These are phyloP conservation scores for Nicotiana sylvestris DNA, from an alignment of 257 asterid genomes.

Conservation along the genomic window DNA sequence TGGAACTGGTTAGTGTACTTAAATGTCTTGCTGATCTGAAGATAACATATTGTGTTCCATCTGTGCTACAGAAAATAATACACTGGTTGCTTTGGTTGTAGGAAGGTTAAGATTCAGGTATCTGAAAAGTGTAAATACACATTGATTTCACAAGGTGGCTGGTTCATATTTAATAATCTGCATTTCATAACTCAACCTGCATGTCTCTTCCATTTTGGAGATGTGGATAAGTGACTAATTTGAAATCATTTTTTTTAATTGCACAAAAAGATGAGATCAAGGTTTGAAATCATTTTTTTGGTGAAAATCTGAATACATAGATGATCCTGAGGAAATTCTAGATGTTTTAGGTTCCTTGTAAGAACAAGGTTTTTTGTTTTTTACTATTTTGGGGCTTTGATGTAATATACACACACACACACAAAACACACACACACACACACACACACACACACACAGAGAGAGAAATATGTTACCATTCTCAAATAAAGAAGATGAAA, in stretches of 20 bases:
- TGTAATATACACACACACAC: too few relatives aligned
- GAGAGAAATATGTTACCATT: too few relatives aligned
- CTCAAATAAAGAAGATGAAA: background rate
- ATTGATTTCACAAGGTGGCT: background rate
- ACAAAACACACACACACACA: too few relatives aligned
- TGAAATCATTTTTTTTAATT: background rate
- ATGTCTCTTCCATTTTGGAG: background rate
- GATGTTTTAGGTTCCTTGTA: too few relatives aligned
- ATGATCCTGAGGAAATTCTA: too few relatives aligned
- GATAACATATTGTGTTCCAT: background rate
- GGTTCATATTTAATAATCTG: background rate
- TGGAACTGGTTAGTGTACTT: constrained; percentile 76
- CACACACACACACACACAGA: too few relatives aligned
- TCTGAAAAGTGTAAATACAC: background rate
- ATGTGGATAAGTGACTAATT: background rate
- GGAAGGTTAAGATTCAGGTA: background rate
- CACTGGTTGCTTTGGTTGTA: background rate
- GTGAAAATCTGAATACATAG: too few relatives aligned
- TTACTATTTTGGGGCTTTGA: too few relatives aligned
- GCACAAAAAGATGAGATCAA: background rate
- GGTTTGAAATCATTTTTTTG: too few relatives aligned
- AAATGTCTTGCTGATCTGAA: background rate
- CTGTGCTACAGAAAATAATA: background rate
- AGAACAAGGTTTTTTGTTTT: too few relatives aligned
- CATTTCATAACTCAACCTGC: background rate